Evolutionary conservation across 148 eudicot species (phyloP).

Genomic region (Spergularia marina): DNA sequence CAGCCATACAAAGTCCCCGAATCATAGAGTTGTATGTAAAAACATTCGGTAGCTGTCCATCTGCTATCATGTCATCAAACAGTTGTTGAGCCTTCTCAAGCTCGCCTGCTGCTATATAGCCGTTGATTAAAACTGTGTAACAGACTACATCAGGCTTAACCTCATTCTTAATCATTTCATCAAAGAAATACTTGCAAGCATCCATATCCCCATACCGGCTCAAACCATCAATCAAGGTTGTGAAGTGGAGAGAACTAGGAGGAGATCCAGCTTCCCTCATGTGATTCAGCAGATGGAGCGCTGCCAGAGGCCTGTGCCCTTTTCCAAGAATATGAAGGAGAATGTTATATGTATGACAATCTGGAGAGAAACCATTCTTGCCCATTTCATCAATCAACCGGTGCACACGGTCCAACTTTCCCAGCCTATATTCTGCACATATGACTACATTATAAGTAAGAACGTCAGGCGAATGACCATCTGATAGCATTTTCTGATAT

Average conservation of each 20-base stretch:
- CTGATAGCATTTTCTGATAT: slow-evolving; percentile 67
- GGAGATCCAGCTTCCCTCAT: slow-evolving; percentile 68
- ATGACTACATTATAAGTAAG: slow-evolving; percentile 72
- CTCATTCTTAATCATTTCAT: slow-evolving; percentile 67
- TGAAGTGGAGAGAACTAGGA: slow-evolving; percentile 75
- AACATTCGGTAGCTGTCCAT: slow-evolving; percentile 75
- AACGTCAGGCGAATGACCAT: slow-evolving; percentile 64
- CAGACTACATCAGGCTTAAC: slow-evolving; percentile 76
- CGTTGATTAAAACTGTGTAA: slow-evolving; percentile 79
- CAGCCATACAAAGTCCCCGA: slow-evolving; percentile 73
- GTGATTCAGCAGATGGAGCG: slow-evolving; percentile 67
- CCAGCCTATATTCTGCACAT: slow-evolving; percentile 66
- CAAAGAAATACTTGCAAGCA: slow-evolving; percentile 74
- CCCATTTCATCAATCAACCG: slow-evolving; percentile 75
- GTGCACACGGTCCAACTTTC: slow-evolving; percentile 63
- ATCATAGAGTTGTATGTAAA: slow-evolving; percentile 84
- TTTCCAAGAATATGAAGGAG: slow-evolving; percentile 86
- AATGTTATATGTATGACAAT: slow-evolving; percentile 69
- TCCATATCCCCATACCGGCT: slow-evolving; percentile 82
- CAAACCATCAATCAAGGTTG: slow-evolving; percentile 85
- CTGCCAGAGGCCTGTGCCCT: slow-evolving; percentile 66
- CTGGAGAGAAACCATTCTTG: slow-evolving; percentile 63
- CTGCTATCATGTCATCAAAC: slow-evolving; percentile 57
- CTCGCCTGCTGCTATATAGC: slow-evolving; percentile 60
- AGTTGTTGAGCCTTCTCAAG: slow-evolving; percentile 61